Evolutionary conservation across 352 stramenopile species (phyloP).

Genomic region (Globisporangium emineosum): DNA sequence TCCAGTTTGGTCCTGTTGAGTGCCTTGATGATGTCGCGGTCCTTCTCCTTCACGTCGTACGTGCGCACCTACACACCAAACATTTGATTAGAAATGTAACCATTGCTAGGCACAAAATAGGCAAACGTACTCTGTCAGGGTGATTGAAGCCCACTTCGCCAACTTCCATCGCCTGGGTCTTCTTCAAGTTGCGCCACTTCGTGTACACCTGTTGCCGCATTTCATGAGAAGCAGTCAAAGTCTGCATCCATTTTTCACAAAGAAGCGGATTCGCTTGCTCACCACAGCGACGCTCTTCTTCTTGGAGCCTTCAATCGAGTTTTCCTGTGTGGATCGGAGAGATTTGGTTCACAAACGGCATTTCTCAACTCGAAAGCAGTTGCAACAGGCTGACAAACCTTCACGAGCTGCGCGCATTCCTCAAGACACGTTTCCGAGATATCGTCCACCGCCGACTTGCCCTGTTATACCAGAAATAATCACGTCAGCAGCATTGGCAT

Average conservation of each 20-base stretch:
- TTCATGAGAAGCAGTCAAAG: background rate
- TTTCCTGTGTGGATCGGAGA: slow-evolving; percentile 45
- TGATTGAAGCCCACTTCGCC: slow-evolving; percentile 88
- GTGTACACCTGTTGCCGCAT: slow-evolving; percentile 81
- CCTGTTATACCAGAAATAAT: slow-evolving; percentile 25
- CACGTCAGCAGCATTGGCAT: background rate
- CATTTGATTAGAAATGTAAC: background rate
- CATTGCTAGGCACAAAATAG: background rate
- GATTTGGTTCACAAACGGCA: background rate
- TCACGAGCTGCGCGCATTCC: slow-evolving; percentile 90
- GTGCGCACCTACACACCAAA: slow-evolving; percentile 46
- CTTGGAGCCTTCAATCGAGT: slow-evolving; percentile 94
- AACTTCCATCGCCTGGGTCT: slow-evolving; percentile 88
- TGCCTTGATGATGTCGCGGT: slow-evolving; percentile 83
- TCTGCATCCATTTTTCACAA: background rate
- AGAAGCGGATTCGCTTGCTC: background rate
- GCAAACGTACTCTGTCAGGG: slow-evolving; percentile 45
- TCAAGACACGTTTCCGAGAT: slow-evolving; percentile 81
- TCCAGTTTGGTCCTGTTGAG: slow-evolving; percentile 87
- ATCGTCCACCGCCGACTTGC: slow-evolving; percentile 69
- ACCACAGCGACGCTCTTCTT: slow-evolving; percentile 86
- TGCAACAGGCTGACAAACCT: slow-evolving; percentile 44
- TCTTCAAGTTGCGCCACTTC: slow-evolving; percentile 91
- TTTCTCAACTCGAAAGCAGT: background rate
- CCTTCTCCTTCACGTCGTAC: slow-evolving; percentile 77